Base-by-base conservation (phyloP, 306 rosid genomes). In the Quercus wislizeni region DNA sequence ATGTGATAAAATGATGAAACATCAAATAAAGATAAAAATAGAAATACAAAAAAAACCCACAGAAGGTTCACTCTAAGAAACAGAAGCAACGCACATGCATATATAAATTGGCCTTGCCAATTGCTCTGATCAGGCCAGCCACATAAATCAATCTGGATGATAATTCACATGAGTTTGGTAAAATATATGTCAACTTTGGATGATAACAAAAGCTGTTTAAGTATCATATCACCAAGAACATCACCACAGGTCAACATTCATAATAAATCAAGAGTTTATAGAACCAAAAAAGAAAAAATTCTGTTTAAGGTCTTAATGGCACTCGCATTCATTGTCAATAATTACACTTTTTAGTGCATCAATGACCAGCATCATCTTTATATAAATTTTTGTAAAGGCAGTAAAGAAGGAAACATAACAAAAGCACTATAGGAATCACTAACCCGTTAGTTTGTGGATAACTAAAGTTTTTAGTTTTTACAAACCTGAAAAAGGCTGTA, bases 241-340 rank as follows among this genome's bases (percentile, higher is more conserved):
- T 21, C 17, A 61, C 33, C 18, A 61, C 18, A 23, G 4, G 71
- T 65, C 3, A 14, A 30, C 71, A 2, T 17, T 12, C 1, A 3
- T 17, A 62, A 27, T 19, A 27, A 62, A 25, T 23, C 13, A 12
- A 19, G 71, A 30, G 3, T 31, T 18, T 64, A 49, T 18, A 30
- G 20, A 65, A 17, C 2, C 17, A 13, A 30, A 31, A 17, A 15
- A 65, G 70, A 64, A 15, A 65, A 41, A 28, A 7, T 6, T 5
- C 43, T 7, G 18, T 65, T n/a, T 9, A 65, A 65, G 23, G 43
- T 18, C 71, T 65, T 30, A 65, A 18, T 30, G 46, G 43, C 6
- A 11, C 43, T 18, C 6, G 71, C 4, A 14, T 17, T 80, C 73
- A 78, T 74, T 77, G 56, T 56, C 72, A 71, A 56, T 43, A 54